phyloP scores from a whole-genome alignment of 2,329 filamentous ascomycete genomes.

The Ophiostoma novo-ulmi region DNA sequence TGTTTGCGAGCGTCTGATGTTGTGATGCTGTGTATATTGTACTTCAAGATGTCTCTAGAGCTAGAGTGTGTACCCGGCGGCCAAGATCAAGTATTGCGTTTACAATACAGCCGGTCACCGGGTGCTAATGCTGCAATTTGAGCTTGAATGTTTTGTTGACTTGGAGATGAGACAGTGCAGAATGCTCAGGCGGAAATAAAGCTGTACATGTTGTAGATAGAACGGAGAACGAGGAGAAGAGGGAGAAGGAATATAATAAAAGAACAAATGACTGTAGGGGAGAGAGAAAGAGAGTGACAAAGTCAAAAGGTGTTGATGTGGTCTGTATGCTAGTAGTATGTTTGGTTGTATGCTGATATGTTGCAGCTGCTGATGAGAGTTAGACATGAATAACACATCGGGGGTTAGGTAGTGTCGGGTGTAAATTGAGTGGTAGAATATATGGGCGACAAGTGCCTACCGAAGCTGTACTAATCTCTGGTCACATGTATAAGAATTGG shows the following conservation, averaged over 20 bases:
- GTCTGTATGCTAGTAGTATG: background rate
- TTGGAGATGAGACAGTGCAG: background rate
- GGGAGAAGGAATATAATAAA: background rate
- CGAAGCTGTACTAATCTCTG: background rate
- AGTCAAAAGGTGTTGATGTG: background rate
- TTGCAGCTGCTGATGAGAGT: background rate
- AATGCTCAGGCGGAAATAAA: background rate
- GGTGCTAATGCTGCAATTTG: background rate
- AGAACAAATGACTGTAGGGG: background rate
- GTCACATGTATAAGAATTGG: background rate
- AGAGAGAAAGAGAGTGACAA: background rate
- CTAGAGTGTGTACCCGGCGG: slow-evolving; percentile 9
- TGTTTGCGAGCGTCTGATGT: background rate
- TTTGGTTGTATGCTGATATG: background rate
- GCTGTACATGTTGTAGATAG: too few species aligned
- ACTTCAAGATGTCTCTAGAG: background rate
- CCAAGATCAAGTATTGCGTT: slow-evolving; percentile 17
- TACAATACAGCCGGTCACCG: background rate
- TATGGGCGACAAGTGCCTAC: background rate
- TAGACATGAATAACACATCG: background rate
- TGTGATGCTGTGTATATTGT: background rate
- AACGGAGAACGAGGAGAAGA: background rate
- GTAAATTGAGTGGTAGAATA: background rate
- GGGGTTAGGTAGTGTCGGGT: background rate
- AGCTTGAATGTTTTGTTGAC: background rate